A percentile compares a stretch with the other conserved stretches of the same genome.
phyloP scores from a whole-genome alignment of 495 filamentous ascomycete genomes.

The Echria macrotheca region DNA sequence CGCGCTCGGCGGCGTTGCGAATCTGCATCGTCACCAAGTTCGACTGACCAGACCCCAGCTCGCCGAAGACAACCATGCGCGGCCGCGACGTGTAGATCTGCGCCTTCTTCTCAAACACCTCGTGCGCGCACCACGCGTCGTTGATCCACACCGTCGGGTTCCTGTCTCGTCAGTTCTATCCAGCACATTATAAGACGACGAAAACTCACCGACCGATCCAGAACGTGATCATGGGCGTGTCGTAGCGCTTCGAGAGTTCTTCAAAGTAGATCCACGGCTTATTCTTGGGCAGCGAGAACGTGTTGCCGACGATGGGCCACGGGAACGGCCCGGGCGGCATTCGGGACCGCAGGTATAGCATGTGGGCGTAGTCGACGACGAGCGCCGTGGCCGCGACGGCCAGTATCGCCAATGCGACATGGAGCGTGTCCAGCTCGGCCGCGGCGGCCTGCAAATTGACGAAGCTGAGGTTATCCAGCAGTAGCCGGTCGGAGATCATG shows the following conservation, averaged over 20 bases:
- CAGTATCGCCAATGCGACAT: constrained; percentile 21
- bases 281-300: constrained; percentile 50
- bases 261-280: constrained; percentile 66
- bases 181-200: background rate
- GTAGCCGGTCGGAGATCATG: constrained; percentile 22
- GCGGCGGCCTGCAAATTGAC: constrained; percentile 18
- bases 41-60: constrained; percentile 53
- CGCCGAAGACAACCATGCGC: constrained; percentile 54
- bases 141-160: constrained; percentile 63
- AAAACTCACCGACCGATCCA: constrained; percentile 50
- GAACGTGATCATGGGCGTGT: constrained; percentile 54
- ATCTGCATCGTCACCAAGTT: constrained; percentile 55
- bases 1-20: constrained; percentile 43
- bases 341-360: constrained; percentile 42
- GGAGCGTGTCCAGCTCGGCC: constrained; percentile 5
- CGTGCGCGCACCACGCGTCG: constrained; percentile 55
- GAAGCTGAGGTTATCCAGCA: constrained; percentile 15
- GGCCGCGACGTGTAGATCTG: constrained; percentile 51
- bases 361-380: constrained; percentile 43
- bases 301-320: constrained; percentile 50
- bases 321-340: constrained; percentile 57
- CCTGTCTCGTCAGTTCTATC: constrained; percentile 18
- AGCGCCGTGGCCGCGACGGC: constrained; percentile 27
- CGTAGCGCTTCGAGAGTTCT: constrained; percentile 47
- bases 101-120: constrained; percentile 52